These are phyloP conservation scores for Neoconidiobolus thromboides DNA, from an alignment of 371 early-diverging fungal species.

Conservation along the genomic window DNA sequence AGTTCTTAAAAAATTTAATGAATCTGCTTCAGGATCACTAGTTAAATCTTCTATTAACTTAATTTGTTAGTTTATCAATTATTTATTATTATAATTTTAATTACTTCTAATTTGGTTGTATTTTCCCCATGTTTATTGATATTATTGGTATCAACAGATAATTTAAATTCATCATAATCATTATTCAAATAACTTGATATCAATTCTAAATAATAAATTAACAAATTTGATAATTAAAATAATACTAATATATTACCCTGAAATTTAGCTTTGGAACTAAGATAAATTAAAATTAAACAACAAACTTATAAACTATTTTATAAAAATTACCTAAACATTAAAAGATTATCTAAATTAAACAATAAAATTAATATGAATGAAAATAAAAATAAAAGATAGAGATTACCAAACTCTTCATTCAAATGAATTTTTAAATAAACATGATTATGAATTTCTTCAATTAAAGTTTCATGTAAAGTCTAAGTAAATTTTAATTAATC, in stretches of 20 bases:
- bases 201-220: neutral
- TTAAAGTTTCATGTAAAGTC: slow-evolving; percentile 51
- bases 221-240: neutral
- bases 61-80: slow-evolving; percentile 24
- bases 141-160: neutral
- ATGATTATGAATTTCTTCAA: slow-evolving; percentile 85
- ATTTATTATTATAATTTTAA: slow-evolving; percentile 19
- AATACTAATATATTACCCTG: neutral
- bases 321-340: neutral
- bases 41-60: slow-evolving; percentile 50
- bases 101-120: too few relatives aligned
- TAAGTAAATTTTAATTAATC: slow-evolving; percentile 9
- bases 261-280: slow-evolving; percentile 6
- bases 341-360: neutral
- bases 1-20: slow-evolving; percentile 70
- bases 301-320: neutral
- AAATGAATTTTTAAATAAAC: slow-evolving; percentile 65
- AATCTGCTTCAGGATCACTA: slow-evolving; percentile 73
- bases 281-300: neutral
- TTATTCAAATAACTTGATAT: neutral
- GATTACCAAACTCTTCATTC: slow-evolving; percentile 9
- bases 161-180: neutral
- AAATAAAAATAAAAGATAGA: neutral
- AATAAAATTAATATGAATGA: neutral
- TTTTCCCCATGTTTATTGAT: too few relatives aligned